Evolutionary conservation across 805 yeast genomes (phyloP).

Genomic region (Hanseniaspora hatyaiensis): DNA sequence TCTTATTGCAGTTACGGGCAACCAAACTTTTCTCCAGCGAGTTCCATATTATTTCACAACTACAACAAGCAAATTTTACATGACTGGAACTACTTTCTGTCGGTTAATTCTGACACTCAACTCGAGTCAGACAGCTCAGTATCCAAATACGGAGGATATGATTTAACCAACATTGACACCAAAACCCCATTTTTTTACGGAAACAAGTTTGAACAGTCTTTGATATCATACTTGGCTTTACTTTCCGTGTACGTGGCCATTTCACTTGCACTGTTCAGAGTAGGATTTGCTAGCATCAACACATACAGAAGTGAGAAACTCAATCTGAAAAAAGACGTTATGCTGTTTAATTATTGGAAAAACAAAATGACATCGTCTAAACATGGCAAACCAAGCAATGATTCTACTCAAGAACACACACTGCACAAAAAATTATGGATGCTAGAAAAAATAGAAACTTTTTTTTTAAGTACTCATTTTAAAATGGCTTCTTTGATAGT

Average conservation of each 20-base stretch:
- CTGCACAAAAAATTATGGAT: too few species aligned
- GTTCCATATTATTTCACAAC: neutral
- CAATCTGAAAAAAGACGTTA: too few species aligned
- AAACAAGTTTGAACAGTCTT: neutral
- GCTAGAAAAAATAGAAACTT: too few species aligned
- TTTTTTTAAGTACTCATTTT: too few species aligned
- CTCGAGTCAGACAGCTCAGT: neutral
- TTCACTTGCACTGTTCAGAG: neutral
- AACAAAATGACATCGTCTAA: too few species aligned
- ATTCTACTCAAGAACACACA: too few species aligned
- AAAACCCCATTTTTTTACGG: neutral
- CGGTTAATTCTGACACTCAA: neutral
- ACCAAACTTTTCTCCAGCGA: neutral
- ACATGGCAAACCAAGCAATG: too few species aligned
- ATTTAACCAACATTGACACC: neutral
- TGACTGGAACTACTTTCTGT: conserved; percentile 7
- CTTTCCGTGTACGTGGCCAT: neutral
- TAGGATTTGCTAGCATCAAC: neutral
- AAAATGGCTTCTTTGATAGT: too few species aligned
- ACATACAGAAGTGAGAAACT: too few species aligned
- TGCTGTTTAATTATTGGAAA: too few species aligned
- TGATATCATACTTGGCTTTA: neutral
- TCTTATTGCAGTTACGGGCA: neutral
- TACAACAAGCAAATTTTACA: neutral
- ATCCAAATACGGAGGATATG: neutral